phyloP scores from a whole-genome alignment of 352 stramenopile species.

The Phytopythium helicoides region DNA sequence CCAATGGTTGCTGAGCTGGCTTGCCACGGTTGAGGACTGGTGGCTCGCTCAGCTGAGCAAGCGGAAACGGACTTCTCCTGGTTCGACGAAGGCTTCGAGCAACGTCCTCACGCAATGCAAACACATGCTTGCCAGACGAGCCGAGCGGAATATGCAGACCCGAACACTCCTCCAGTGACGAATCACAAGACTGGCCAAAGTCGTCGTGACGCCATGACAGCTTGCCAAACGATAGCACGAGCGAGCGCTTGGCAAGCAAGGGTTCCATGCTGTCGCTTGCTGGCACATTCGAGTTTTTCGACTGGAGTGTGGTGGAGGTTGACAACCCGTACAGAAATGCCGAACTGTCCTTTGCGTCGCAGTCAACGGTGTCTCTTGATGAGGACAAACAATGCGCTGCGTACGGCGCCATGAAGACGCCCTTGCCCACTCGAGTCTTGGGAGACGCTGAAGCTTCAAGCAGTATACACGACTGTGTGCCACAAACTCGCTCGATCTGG shows the following conservation, averaged over 20 bases:
- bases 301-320: background rate
- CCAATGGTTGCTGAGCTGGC: background rate
- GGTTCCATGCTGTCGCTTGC: background rate
- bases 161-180: constrained; percentile 15
- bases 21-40: background rate
- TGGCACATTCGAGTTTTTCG: background rate
- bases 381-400: constrained; percentile 16
- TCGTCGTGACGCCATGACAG: constrained; percentile 37
- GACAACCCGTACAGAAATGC: constrained; percentile 43
- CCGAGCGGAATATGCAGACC: constrained; percentile 30
- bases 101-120: no score
- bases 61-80: no score
- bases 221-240: constrained; percentile 34
- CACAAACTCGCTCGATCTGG: constrained; percentile 11
- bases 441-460: constrained; percentile 10
- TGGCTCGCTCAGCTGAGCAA: constrained; percentile 42
- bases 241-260: constrained; percentile 1
- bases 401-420: constrained; percentile 24
- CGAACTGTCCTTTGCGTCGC: constrained; percentile 7
- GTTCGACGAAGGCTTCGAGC: no score
- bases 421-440: constrained; percentile 19
- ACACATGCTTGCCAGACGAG: constrained; percentile 23
- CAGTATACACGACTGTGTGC: constrained; percentile 16
- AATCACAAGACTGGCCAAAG: constrained; percentile 18
- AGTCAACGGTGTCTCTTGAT: constrained; percentile 1